Conservation (phyloP, 352 stramenopile species). For the Phytophthora constricta region DNA sequence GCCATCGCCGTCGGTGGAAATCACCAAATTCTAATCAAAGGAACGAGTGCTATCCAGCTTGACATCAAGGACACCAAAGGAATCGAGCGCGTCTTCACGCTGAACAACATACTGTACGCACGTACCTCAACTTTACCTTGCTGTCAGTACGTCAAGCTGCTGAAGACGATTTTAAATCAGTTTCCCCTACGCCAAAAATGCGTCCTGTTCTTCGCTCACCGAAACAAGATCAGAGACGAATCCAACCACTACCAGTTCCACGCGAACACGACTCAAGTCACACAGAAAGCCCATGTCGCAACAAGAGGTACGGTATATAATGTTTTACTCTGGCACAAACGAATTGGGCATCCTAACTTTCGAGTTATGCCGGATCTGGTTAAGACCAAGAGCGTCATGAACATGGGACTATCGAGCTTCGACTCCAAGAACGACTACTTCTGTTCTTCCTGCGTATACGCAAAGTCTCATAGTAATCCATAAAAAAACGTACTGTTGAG, state of each 20-base stretch:
- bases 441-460: constrained; percentile 18
- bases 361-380: constrained; percentile 1
- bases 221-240: constrained; percentile 4
- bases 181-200: constrained; percentile 27
- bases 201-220: constrained; percentile 14
- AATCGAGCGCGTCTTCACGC: not conserved
- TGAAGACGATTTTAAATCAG: constrained; percentile 17
- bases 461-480: constrained; percentile 18
- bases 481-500: constrained; percentile 30
- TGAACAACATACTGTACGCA: constrained; percentile 14
- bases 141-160: constrained; percentile 18
- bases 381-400: not conserved
- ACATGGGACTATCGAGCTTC: not conserved
- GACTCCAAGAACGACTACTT: constrained; percentile 9
- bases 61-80: constrained; percentile 17
- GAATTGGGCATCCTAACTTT: constrained; percentile 13
- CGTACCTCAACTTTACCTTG: constrained; percentile 12
- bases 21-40: constrained; percentile 14
- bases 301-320: constrained; percentile 5
- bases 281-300: not conserved
- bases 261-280: not conserved
- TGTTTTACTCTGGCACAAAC: constrained; percentile 10
- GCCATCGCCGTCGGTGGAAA: constrained; percentile 25
- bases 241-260: constrained; percentile 21
- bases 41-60: constrained; percentile 6